phyloP scores from a whole-genome alignment of 1,139 yeast species.

The Geotrichum carabidarum region DNA sequence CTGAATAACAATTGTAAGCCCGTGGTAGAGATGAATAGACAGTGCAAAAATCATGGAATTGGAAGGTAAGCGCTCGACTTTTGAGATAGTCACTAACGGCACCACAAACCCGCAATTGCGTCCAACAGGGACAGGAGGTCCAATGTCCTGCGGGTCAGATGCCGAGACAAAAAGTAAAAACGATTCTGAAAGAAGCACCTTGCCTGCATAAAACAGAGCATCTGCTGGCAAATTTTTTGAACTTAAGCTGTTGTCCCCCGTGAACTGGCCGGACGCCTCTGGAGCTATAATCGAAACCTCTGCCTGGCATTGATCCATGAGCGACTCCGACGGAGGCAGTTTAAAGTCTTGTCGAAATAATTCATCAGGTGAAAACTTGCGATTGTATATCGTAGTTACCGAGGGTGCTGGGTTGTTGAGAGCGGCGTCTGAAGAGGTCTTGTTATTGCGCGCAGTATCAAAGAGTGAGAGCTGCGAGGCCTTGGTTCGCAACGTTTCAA shows the following conservation, averaged over 20 bases:
- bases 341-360: conserved; percentile 58
- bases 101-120: conserved; percentile 63
- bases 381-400: conserved; percentile 35
- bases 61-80: conserved; percentile 80
- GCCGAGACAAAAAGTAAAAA: conserved; percentile 70
- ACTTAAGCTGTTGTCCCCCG: conserved; percentile 31
- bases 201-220: conserved; percentile 48
- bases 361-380: conserved; percentile 54
- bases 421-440: conserved; percentile 23
- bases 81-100: conserved; percentile 72
- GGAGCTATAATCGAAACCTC: conserved; percentile 53
- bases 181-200: conserved; percentile 63
- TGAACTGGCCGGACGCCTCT: conserved; percentile 16
- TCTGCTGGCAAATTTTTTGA: conserved; percentile 25
- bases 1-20: conserved; percentile 58
- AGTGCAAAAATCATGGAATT: conserved; percentile 75
- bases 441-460: conserved; percentile 31
- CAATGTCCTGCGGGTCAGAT: conserved; percentile 45
- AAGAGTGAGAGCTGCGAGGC: conserved; percentile 44
- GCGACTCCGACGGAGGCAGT: conserved; percentile 65
- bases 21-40: conserved; percentile 64
- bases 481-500: conserved; percentile 46
- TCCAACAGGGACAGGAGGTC: conserved; percentile 5
- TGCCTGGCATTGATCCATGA: conserved; percentile 63
- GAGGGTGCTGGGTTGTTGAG: conserved; percentile 24